Base-by-base conservation (phyloP, 2,329 filamentous ascomycete genomes). In the Penicillium sp. region DNA sequence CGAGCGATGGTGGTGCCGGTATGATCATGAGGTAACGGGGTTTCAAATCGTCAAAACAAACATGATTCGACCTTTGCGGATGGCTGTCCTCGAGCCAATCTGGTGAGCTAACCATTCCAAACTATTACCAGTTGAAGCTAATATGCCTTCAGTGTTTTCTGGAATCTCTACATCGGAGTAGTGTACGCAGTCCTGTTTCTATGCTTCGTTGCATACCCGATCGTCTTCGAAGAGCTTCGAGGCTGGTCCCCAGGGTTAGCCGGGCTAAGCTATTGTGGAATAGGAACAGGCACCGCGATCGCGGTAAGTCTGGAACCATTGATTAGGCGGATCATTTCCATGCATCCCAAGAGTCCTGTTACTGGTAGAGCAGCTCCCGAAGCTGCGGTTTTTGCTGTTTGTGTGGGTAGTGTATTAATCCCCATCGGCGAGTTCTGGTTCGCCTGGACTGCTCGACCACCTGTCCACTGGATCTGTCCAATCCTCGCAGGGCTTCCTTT, bases 141-240 rank as follows among this genome's bases (percentile, higher is more conserved):
- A 31, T 31, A 31, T 14, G 6, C 19, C 13, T n/a, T 13, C 7
- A 61, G 85, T 78, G 86, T 90, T 11, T 83, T 83, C 66, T 90
- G 83, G 83, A 81, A 86, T 64, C 64, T 84, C 9, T 86, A 86
- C 62, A 81, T 87, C 54, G 81, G 88, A 0, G 74, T 93, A 21
- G 84, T 93, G 24, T 95, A 95, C 68, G 88, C 85, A 14, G 89
- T 93, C n/a, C 77, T 95, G 2, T 91, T 91, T 67, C 83, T 93
- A 22, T 93, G 89, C 74, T 95, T 95, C 74, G 87, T 93, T 16
- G 89, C 89, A 13, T 92, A 92, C 69, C 90, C 90, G 0, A 87
- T 93, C 55, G 87, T 93, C 43, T 93, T 92, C 70, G 78, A 81
- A 13, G 79, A 88, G 37, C 68, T 82, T 56, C 87, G 90, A 13